phyloP scores from a whole-genome alignment of 2,329 filamentous ascomycete genomes.

The Sporothrix humicola region DNA sequence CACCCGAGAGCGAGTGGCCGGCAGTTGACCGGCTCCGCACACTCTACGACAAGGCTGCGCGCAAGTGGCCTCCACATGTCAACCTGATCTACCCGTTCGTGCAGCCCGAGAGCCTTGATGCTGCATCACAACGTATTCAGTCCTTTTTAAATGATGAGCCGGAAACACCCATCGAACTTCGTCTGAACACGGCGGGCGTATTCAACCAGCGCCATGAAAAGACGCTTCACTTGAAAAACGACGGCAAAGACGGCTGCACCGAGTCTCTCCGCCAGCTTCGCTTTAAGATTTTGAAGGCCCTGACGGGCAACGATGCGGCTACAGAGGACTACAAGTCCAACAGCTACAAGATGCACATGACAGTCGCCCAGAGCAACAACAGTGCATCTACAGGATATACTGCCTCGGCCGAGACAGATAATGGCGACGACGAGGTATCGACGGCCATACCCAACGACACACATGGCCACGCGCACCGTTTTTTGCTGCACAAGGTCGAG shows the following conservation, averaged over 20 bases:
- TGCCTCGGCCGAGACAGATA: not conserved
- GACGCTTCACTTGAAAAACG: slow-evolving; percentile 55
- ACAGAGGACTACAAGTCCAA: slow-evolving; percentile 30
- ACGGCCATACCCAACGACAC: slow-evolving; percentile 55
- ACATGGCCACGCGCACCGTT: slow-evolving; percentile 53
- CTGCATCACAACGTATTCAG: slow-evolving; percentile 51
- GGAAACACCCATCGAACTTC: slow-evolving; percentile 39
- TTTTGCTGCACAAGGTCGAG: slow-evolving; percentile 58
- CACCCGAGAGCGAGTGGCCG: slow-evolving; percentile 55
- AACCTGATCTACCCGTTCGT: slow-evolving; percentile 73
- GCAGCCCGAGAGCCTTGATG: slow-evolving; percentile 51
- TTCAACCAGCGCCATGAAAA: slow-evolving; percentile 58
- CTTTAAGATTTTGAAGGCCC: slow-evolving; percentile 44
- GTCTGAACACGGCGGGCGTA: slow-evolving; percentile 50
- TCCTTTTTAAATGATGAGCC: slow-evolving; percentile 42
- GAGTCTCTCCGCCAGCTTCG: slow-evolving; percentile 46
- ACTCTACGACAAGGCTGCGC: slow-evolving; percentile 66
- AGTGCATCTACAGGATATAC: not conserved
- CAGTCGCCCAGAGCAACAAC: slow-evolving; percentile 60
- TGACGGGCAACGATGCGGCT: slow-evolving; percentile 38
- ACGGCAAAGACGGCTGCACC: slow-evolving; percentile 27
- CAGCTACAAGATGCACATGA: slow-evolving; percentile 59
- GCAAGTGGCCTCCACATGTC: slow-evolving; percentile 69
- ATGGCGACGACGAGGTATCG: not conserved
- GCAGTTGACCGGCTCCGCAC: slow-evolving; percentile 60